Base-by-base conservation (phyloP, 2,329 filamentous ascomycete genomes). In the Colletotrichum agaves region DNA sequence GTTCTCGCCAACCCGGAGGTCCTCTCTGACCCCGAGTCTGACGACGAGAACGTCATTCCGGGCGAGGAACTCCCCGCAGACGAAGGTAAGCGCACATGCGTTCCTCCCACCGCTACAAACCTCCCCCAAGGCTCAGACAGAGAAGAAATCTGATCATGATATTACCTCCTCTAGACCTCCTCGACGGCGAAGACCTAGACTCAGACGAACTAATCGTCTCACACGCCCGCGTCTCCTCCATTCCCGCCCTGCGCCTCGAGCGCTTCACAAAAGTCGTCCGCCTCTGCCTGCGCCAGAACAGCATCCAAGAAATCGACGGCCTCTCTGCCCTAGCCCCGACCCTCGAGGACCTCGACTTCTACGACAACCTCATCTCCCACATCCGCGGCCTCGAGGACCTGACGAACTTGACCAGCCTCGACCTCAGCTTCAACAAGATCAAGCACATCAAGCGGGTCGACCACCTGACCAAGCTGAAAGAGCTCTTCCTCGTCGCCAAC, bases 371-470 rank as follows among this genome's bases (percentile, higher is more conserved):
- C 17, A 94, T 99, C 73, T 88, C 90, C 11, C 94, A 97, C 78
- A 89, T 98, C 79, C 90, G 90, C 72, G 93, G 93, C 33, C 86
- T 99, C 50, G 94, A 98, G 61, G 84, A 88, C 50, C 88, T 98
- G 64, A 88, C 85, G 12, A 85, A 92, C 69, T 87, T 99, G 61
- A 93, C 87, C 5, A 91, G 84, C 63, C 88, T 99, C 61, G 96
- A 99, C 77, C 85, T 99, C 58, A 97, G 93, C 78, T 99, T 98
- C 87, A 99, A 99, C 84, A 98, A 98, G 84, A 95, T 99, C 83
- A 98, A 97, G 79, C 94, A 98, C 80, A 97, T 99, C 83, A 97
- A 97, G 80, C 90, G 95, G 74, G 83, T 98, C 71, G 86, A 87
- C 66, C 91, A 95, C 74, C 82, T 99, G 67, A 90, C 83, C 21